Evolutionary conservation across 768 basidiomycete genomes (phyloP).

Genomic region (Trametes maxima): DNA sequence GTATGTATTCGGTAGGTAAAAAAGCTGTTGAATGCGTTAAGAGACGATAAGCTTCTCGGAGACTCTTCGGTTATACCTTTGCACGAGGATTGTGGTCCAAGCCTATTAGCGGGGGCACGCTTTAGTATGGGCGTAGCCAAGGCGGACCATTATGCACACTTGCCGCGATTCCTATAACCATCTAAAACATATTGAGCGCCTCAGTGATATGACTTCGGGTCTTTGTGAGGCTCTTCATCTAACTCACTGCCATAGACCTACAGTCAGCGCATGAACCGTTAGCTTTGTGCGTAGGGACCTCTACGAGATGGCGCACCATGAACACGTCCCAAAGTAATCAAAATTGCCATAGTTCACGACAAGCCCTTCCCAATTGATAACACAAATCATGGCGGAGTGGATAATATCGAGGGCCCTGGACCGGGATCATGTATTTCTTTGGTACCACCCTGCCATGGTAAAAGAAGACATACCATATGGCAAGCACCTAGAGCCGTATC

Average conservation of each 20-base stretch:
- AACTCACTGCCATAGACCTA: neutral
- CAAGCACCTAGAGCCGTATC: neutral
- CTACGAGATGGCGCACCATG: neutral
- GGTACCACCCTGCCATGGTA: neutral
- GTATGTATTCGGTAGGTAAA: neutral
- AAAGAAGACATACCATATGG: neutral
- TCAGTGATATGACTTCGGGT: too few relatives aligned
- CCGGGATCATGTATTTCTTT: neutral
- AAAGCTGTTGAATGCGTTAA: neutral
- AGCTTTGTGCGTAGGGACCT: neutral
- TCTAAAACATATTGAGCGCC: neutral
- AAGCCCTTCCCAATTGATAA: neutral
- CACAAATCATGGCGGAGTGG: neutral
- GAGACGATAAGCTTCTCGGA: too few relatives aligned
- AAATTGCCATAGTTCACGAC: neutral
- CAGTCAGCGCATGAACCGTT: neutral
- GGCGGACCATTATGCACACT: neutral
- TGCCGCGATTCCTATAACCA: neutral
- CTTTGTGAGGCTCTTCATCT: neutral
- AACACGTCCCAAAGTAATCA: neutral
- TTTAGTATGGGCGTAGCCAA: neutral
- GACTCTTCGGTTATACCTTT: neutral
- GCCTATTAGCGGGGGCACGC: neutral
- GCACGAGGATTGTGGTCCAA: neutral
- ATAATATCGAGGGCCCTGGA: neutral